phyloP scores from a whole-genome alignment of 441 rosid genomes.

The Dalechampia spathulata region DNA sequence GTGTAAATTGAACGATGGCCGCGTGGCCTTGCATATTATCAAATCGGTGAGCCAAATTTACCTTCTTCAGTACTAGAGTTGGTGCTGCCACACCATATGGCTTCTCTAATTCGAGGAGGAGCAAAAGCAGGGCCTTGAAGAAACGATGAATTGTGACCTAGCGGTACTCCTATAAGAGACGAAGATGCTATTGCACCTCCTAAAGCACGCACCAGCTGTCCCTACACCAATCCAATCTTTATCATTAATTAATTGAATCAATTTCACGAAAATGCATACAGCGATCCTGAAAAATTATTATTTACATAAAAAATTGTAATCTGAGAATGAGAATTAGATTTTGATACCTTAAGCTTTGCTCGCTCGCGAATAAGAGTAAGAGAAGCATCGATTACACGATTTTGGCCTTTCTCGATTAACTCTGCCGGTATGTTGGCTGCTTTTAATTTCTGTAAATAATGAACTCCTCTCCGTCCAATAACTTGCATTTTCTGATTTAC shows the following conservation, averaged over 20 bases:
- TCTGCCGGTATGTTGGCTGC: constrained; percentile 52
- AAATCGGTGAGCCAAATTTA: constrained; percentile 3
- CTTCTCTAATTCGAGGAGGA: constrained; percentile 95
- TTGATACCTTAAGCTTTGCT: constrained; percentile 79
- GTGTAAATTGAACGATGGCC: no score
- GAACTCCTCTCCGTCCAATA: constrained; percentile 48
- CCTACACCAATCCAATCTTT: constrained; percentile 48
- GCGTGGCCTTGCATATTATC: no score
- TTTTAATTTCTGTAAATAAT: constrained; percentile 50
- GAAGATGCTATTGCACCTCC: constrained; percentile 77
- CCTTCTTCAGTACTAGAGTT: constrained; percentile 94
- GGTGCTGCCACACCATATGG: constrained; percentile 99
- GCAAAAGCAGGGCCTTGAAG: constrained; percentile 99
- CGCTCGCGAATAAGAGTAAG: constrained; percentile 94
- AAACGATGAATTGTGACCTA: constrained; percentile 96
- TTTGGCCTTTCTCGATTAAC: constrained; percentile 66
- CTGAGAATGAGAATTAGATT: no score
- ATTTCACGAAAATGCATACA: background rate
- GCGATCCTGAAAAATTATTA: no score
- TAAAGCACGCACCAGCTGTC: constrained; percentile 84
- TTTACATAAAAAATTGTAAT: no score
- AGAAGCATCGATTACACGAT: constrained; percentile 87
- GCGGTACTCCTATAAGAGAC: constrained; percentile 86
- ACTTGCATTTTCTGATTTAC: constrained; percentile 40
- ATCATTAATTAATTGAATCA: background rate